phyloP scores from a whole-genome alignment of 108 stramenopile species.

The Cyclostephanos invisitatus region DNA sequence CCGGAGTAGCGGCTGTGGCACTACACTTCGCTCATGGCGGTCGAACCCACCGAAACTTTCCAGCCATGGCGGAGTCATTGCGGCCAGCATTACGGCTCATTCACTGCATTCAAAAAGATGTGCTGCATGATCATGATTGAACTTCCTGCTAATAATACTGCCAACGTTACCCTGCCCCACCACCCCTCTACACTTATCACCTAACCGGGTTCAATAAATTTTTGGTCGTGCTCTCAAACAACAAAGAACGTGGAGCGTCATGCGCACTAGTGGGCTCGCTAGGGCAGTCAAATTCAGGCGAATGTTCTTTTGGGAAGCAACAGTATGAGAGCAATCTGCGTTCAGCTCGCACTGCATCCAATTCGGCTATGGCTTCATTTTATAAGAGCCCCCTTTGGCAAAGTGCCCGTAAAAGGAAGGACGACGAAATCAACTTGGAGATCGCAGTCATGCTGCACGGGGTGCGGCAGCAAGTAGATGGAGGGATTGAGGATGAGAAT shows the following conservation, averaged over 20 bases:
- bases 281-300: neutral
- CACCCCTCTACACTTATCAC: neutral
- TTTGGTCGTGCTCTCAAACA: neutral
- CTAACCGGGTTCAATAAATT: neutral
- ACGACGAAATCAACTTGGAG: constrained; percentile 4
- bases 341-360: constrained; percentile 23
- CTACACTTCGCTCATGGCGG: too few relatives aligned
- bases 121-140: neutral
- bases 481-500: constrained; percentile 5
- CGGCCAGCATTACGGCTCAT: constrained; percentile 29
- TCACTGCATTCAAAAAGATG: constrained; percentile 39
- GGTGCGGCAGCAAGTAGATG: constrained; percentile 23
- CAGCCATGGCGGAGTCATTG: constrained; percentile 8
- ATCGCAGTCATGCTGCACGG: constrained; percentile 11
- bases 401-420: neutral
- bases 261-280: constrained; percentile 26
- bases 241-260: constrained; percentile 38
- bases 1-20: too few relatives aligned
- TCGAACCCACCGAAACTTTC: too few relatives aligned
- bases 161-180: neutral
- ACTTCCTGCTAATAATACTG: too few relatives aligned
- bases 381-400: constrained; percentile 10
- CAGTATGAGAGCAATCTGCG: constrained; percentile 2
- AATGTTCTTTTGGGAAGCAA: neutral
- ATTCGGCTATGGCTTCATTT: constrained; percentile 33